Evolutionary conservation across 441 rosid genomes (phyloP).

Genomic region (Gossypium schwendimanii): DNA sequence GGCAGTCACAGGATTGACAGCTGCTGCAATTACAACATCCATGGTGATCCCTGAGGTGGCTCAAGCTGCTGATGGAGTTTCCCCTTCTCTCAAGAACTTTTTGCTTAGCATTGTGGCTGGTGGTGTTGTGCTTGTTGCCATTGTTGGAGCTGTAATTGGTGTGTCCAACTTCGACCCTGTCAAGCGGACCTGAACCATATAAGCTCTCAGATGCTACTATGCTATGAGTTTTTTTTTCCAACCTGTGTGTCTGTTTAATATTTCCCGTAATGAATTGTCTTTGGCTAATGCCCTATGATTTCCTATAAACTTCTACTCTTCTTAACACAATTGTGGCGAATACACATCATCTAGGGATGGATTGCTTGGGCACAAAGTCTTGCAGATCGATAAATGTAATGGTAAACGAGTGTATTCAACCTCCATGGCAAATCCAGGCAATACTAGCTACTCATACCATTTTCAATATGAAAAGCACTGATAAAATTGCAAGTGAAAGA

Average conservation of each 20-base stretch:
- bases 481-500: no score
- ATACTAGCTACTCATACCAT: no score
- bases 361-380: no score
- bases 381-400: no score
- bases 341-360: no score
- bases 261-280: not conserved
- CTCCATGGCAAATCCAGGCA: no score
- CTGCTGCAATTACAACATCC: conserved; percentile 64
- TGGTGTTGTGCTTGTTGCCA: conserved; percentile 51
- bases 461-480: no score
- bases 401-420: no score
- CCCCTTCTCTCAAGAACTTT: conserved; percentile 85
- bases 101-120: conserved; percentile 81
- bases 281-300: not conserved
- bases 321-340: not conserved
- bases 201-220: not conserved
- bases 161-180: conserved; percentile 89
- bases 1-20: conserved; percentile 54
- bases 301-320: not conserved
- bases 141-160: conserved; percentile 63
- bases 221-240: not conserved
- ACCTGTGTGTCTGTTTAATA: not conserved
- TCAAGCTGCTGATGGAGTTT: conserved; percentile 54
- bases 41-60: conserved; percentile 72
- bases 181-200: conserved; percentile 44